Conservation (phyloP, 305 asterid species). For the Rubia peregrina region DNA sequence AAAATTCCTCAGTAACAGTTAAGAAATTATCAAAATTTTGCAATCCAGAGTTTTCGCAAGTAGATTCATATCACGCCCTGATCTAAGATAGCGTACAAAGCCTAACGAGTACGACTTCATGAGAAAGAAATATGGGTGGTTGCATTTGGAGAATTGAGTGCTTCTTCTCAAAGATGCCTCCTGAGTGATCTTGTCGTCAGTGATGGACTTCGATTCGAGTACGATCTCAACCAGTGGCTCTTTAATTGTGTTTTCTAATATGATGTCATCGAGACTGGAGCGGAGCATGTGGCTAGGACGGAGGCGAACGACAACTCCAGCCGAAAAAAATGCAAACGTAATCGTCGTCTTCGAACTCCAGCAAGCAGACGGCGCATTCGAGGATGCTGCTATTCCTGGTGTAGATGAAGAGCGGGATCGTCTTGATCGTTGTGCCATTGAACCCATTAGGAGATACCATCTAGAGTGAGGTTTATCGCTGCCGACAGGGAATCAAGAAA, state of each 20-base stretch:
- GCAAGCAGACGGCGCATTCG: slow-evolving; percentile 81
- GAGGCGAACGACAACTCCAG: slow-evolving; percentile 80
- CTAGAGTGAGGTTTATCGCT: too few species aligned
- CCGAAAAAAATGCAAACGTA: slow-evolving; percentile 68
- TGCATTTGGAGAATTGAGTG: slow-evolving; percentile 39
- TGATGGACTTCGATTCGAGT: slow-evolving; percentile 36
- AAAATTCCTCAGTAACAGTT: too few species aligned
- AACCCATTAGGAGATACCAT: slow-evolving; percentile 13
- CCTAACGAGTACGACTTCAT: slow-evolving; percentile 95
- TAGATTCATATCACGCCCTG: slow-evolving; percentile 30
- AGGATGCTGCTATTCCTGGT: slow-evolving; percentile 45
- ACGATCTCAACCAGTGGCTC: slow-evolving; percentile 48
- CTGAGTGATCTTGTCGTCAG: slow-evolving; percentile 52
- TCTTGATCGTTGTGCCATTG: slow-evolving; percentile 80
- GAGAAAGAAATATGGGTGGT: slow-evolving; percentile 59
- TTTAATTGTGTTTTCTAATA: slow-evolving; percentile 43
- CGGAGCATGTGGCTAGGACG: slow-evolving; percentile 75
- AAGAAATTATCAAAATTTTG: too few species aligned
- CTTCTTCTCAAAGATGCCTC: slow-evolving; percentile 52
- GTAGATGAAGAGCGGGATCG: slow-evolving; percentile 67
- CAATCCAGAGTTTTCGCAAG: too few species aligned
- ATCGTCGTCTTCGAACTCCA: slow-evolving; percentile 75
- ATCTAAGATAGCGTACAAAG: slow-evolving; percentile 74
- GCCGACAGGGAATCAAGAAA: too few species aligned
- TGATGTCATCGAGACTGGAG: slow-evolving; percentile 68